Evolutionary conservation across 208 protist genomes (phyloP), one percentile per base, ranked within the genome.

Genomic region (Trypanosoma cruzi): DNA sequence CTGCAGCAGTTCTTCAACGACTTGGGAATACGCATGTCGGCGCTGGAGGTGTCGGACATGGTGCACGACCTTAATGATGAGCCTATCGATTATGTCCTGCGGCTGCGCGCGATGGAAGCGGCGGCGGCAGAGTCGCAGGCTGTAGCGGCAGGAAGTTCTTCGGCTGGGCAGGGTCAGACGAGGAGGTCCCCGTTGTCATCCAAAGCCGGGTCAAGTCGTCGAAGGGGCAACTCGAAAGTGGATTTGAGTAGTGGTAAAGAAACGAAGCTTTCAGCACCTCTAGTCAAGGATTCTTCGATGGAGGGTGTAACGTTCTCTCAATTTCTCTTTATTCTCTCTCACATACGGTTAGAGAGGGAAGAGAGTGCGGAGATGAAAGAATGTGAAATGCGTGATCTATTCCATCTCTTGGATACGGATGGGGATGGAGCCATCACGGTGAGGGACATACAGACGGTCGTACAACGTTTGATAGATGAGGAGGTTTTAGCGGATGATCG

Each of bases 261-360:
- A 57, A 16, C 1, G 53, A 31, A 26, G 26, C n/a, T 26, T 28
- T 29, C 53, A 2, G 24, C 20, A 11, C 20, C 26, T 18, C 26
- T 18, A 36, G 13, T 7, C 2, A 50, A 14, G 24, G 64, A 53
- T 14, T 44, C 53, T 1, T 24, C 34, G 59, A 40, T 59, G 34
- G 49, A 71, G 26, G 69, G 56, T 24, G 61, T 94, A 26, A 80
- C 78, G 8, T 90, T 92, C 59, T 64, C 75, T 2, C 50, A 71
- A n/a, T 94, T 94, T 48, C 48, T 94, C 14, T 88, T 80, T 68
- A 81, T 94, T 37, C 63, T 94, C 24, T 69, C 82, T 37, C 8
- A 81, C 34, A 31, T 58, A 26, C 34, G 62, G 22, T 18, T 64
- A 55, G 72, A 68, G 44, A 37, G 69, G 44, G 76, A 79, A n/a